phyloP scores from a whole-genome alignment of 129 eudicot genomes.

The Lactuca sativa region DNA sequence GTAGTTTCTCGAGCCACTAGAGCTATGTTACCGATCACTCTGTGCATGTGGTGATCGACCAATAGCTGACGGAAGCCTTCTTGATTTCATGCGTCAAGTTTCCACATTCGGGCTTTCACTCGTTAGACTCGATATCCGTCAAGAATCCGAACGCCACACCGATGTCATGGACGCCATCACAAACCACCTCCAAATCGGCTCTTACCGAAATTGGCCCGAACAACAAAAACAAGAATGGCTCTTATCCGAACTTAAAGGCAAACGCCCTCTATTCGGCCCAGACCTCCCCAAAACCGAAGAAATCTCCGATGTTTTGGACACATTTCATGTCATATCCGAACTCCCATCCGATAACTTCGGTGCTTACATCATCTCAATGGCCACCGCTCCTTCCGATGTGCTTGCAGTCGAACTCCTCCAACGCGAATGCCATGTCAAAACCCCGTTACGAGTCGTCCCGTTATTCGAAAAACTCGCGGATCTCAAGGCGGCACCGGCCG shows the following conservation, averaged over 20 bases:
- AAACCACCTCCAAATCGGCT: slow-evolving; percentile 63
- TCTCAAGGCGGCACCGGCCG: slow-evolving; percentile 72
- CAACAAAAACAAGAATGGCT: slow-evolving; percentile 76
- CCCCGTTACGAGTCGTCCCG: slow-evolving; percentile 68
- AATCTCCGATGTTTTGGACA: slow-evolving; percentile 61
- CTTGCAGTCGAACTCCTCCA: slow-evolving; percentile 85
- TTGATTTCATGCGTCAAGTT: slow-evolving; percentile 82
- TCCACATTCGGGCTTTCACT: slow-evolving; percentile 82
- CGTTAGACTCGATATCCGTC: slow-evolving; percentile 75
- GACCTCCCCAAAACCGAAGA: slow-evolving; percentile 85
- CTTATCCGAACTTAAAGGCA: slow-evolving; percentile 64
- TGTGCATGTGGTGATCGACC: slow-evolving; percentile 82
- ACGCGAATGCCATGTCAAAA: slow-evolving; percentile 60
- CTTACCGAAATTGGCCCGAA: slow-evolving; percentile 74
- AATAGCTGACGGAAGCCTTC: slow-evolving; percentile 82
- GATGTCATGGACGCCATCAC: slow-evolving; percentile 79
- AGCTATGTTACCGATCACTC: slow-evolving; percentile 75
- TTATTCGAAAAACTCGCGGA: slow-evolving; percentile 79
- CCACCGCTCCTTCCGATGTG: slow-evolving; percentile 80
- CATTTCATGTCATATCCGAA: slow-evolving; percentile 68
- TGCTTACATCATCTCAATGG: slow-evolving; percentile 83
- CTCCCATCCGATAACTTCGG: slow-evolving; percentile 74
- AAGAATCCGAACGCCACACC: slow-evolving; percentile 73
- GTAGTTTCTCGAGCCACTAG: slow-evolving; percentile 82
- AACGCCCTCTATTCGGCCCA: slow-evolving; percentile 67